A percentile compares a stretch with the other conserved stretches of the same genome.
Conservation (phyloP, 352 stramenopile genomes). For the Pythium pectinolyticum region DNA sequence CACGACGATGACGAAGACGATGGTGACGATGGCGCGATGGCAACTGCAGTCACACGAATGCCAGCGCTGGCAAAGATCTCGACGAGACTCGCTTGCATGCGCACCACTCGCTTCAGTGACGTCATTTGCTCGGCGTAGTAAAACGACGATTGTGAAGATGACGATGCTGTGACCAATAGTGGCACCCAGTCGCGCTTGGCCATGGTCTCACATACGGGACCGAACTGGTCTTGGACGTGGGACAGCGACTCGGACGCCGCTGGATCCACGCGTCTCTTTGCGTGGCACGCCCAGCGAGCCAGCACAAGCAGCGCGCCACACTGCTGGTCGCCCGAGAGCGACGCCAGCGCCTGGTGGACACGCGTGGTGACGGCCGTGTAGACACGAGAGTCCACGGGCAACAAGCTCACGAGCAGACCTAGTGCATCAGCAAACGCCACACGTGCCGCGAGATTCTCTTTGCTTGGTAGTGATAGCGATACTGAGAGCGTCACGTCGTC, state of each 20-base stretch:
- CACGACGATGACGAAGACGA: conserved; percentile 2
- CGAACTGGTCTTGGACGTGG: conserved; percentile 30
- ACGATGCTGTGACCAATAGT: background rate
- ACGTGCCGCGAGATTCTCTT: conserved; percentile 36
- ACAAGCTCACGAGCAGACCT: conserved; percentile 36
- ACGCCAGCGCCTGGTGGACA: conserved; percentile 32
- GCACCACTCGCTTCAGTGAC: conserved; percentile 46
- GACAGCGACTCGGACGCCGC: conserved; percentile 15
- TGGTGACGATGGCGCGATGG: background rate
- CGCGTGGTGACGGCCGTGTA: conserved; percentile 29
- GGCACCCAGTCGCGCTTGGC: conserved; percentile 50
- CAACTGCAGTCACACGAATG: conserved; percentile 17
- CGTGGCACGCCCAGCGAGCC: conserved; percentile 49
- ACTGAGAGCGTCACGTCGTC: background rate
- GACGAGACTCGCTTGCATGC: conserved; percentile 58
- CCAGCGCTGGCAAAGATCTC: conserved; percentile 45
- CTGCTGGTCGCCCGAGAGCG: conserved; percentile 53
- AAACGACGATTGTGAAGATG: background rate
- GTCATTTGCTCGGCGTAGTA: conserved; percentile 59
- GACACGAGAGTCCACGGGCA: conserved; percentile 28
- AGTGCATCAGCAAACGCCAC: conserved; percentile 63
- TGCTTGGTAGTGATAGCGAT: conserved; percentile 4
- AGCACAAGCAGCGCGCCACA: conserved; percentile 58
- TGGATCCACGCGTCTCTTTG: conserved; percentile 28
- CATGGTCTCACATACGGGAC: conserved; percentile 32